These are phyloP conservation scores for Echites panduratus DNA, from an alignment of 257 asterid genomes.

Conservation along the genomic window DNA sequence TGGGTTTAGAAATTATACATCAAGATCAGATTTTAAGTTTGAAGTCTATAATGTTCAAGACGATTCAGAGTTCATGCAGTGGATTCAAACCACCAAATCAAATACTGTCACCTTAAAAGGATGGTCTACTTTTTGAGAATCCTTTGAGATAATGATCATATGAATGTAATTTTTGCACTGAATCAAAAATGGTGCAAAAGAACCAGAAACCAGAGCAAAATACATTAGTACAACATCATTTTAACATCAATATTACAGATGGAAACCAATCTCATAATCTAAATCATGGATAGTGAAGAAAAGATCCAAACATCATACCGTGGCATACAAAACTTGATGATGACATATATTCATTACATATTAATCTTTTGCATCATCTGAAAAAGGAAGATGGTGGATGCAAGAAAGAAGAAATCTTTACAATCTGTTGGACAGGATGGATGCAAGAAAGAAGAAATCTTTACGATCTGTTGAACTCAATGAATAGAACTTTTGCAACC, in stretches of 20 bases:
- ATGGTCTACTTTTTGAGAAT: too few species aligned
- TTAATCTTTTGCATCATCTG: background rate
- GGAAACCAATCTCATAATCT: constrained; percentile 4
- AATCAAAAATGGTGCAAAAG: too few species aligned
- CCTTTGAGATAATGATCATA: too few species aligned
- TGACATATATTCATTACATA: background rate
- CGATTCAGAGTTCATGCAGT: too few species aligned
- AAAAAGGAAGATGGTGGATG: background rate
- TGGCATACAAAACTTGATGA: background rate
- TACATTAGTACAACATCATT: background rate
- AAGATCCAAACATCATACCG: background rate
- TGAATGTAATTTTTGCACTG: too few species aligned
- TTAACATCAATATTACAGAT: background rate
- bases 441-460: background rate
- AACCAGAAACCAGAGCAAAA: too few species aligned
- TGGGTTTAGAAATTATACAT: too few species aligned
- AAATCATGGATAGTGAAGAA: constrained; percentile 1
- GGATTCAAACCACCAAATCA: too few species aligned
- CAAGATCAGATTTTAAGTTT: too few species aligned
- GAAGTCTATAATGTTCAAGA: too few species aligned
- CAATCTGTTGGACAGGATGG: background rate
- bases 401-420: background rate
- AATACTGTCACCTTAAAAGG: too few species aligned
- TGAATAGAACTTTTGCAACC: background rate
- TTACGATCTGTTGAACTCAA: background rate